Conservation (phyloP, 116 monocot genomes). For the Dioscorea cayenensis region DNA sequence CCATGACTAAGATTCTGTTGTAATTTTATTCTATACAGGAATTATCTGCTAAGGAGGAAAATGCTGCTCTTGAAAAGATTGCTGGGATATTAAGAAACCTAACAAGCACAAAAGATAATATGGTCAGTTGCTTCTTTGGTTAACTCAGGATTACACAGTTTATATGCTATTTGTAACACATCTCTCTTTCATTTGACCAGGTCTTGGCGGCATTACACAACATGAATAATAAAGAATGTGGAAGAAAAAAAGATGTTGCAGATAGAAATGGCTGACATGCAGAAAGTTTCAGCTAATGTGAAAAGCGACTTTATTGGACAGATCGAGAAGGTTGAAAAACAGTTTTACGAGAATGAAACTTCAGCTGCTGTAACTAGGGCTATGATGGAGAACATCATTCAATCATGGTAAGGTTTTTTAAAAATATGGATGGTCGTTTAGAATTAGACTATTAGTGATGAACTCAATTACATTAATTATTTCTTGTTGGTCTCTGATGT, state of each 20-base stretch:
- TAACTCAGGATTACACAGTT: background rate
- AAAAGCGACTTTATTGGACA: slow-evolving; percentile 32
- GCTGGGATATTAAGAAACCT: slow-evolving; percentile 38
- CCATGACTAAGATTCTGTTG: background rate
- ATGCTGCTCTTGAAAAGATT: slow-evolving; percentile 49
- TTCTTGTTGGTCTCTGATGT: background rate
- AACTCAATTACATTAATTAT: background rate
- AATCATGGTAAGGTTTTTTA: slow-evolving; percentile 30
- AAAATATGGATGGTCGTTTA: too few species aligned
- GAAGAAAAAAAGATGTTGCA: slow-evolving; percentile 21
- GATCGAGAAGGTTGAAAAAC: slow-evolving; percentile 26
- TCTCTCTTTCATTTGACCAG: slow-evolving; percentile 15
- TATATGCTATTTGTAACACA: background rate
- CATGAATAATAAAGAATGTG: slow-evolving; percentile 10
- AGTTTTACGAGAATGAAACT: slow-evolving; percentile 30
- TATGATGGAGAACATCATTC: slow-evolving; percentile 25
- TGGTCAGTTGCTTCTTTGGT: slow-evolving; percentile 25
- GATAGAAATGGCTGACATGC: slow-evolving; percentile 30
- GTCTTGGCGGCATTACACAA: slow-evolving; percentile 31
- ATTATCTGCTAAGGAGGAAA: slow-evolving; percentile 45
- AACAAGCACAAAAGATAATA: slow-evolving; percentile 27
- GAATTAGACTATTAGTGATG: background rate
- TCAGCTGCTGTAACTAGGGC: slow-evolving; percentile 16
- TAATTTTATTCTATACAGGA: slow-evolving; percentile 29
- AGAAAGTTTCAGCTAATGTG: slow-evolving; percentile 29